Evolutionary conservation across 2,329 filamentous ascomycete species (phyloP).

Genomic region (Curvularia sp.): DNA sequence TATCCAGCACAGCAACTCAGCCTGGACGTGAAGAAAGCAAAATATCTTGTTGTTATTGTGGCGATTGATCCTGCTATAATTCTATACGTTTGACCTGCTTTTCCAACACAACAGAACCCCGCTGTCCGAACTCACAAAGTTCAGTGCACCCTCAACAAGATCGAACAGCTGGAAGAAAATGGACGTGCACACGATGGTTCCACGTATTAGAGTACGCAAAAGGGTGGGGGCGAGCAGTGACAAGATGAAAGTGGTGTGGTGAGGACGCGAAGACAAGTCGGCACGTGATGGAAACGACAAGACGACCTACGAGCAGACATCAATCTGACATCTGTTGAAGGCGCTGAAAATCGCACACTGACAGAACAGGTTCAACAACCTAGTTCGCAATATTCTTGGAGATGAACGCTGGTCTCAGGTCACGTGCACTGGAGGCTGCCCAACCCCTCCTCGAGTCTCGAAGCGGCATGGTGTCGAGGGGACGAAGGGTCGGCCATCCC

Average conservation of each 20-base stretch:
- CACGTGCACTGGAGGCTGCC: conserved; percentile 22
- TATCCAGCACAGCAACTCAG: conserved; percentile 10
- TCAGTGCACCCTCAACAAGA: background rate
- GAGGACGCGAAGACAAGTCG: background rate
- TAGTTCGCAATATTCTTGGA: background rate
- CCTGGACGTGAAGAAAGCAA: background rate
- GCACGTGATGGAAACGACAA: background rate
- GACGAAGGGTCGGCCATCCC: conserved; percentile 31
- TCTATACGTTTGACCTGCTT: background rate
- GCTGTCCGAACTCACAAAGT: background rate
- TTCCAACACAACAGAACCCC: background rate
- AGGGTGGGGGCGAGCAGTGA: background rate
- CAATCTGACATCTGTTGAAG: background rate
- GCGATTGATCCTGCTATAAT: background rate
- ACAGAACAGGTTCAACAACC: background rate
- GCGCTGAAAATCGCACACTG: background rate
- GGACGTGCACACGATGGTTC: background rate
- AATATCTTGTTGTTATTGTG: background rate
- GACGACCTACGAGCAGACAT: background rate
- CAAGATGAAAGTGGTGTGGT: background rate
- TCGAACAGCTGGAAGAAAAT: background rate
- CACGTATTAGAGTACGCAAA: background rate
- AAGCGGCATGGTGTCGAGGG: conserved; percentile 32
- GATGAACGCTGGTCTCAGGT: background rate
- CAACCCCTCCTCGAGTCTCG: conserved; percentile 16